A percentile compares a stretch with the other conserved stretches of the same genome.
These are phyloP conservation scores for Protea cynaroides DNA, from an alignment of 164 flowering plant genomes.

Conservation along the genomic window DNA sequence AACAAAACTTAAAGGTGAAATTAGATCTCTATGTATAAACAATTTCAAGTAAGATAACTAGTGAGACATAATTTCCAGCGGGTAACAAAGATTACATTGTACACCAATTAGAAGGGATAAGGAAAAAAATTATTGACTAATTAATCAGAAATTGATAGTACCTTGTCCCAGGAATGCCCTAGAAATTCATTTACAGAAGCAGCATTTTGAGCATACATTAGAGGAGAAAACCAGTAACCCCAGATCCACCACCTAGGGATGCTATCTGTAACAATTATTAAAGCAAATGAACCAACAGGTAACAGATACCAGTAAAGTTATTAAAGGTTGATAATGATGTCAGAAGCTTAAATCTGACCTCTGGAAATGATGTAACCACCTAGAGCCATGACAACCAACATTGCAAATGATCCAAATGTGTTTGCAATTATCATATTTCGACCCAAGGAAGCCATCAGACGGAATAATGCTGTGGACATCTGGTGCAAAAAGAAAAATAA, in stretches of 20 bases:
- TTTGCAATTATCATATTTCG: constrained; percentile 92
- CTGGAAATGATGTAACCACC: constrained; percentile 89
- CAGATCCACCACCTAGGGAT: constrained; percentile 95
- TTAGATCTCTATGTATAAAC: no score
- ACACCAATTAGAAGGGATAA: not conserved
- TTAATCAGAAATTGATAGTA: constrained; percentile 16
- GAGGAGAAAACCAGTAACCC: constrained; percentile 98
- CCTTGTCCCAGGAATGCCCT: constrained; percentile 96
- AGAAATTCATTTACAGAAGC: constrained; percentile 93
- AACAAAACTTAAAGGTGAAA: no score
- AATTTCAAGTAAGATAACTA: not conserved
- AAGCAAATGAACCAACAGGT: constrained; percentile 6
- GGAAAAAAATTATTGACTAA: not conserved
- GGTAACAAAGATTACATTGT: not conserved
- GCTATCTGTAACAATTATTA: constrained; percentile 47
- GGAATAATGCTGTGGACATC: constrained; percentile 84
- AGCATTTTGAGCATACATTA: constrained; percentile 93
- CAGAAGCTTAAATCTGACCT: constrained; percentile 41
- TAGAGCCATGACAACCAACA: constrained; percentile 92
- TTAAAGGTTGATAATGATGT: not conserved
- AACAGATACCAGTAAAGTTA: not conserved
- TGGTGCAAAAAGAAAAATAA: constrained; percentile 83
- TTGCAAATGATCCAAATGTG: constrained; percentile 95
- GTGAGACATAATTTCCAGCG: not conserved
- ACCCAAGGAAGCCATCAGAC: constrained; percentile 87